Evolutionary conservation across 1,284 basidiomycete species (phyloP).

Genomic region (Ustilago bromivora): DNA sequence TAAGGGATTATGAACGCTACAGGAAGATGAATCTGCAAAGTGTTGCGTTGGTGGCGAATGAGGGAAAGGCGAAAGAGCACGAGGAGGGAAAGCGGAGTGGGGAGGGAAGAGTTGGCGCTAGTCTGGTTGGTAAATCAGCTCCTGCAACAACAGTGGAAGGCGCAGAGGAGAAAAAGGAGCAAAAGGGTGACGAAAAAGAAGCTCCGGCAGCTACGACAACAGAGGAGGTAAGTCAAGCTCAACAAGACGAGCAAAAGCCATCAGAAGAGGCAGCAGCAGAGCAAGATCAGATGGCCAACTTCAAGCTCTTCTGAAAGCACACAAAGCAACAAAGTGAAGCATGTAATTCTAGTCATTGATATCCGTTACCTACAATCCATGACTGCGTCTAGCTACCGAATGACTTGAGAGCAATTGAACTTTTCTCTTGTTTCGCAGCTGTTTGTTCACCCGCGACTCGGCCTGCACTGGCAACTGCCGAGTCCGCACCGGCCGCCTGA

Average conservation of each 20-base stretch:
- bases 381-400: conserved; percentile 36
- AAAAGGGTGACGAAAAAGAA: neutral
- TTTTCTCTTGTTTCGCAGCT: conserved; percentile 13
- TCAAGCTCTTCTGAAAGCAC: conserved; percentile 24
- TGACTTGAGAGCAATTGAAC: conserved; percentile 52
- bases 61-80: conserved; percentile 15
- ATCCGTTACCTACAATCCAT: neutral
- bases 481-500: neutral
- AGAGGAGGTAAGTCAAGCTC: neutral
- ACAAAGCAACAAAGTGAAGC: neutral
- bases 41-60: conserved; percentile 40
- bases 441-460: neutral
- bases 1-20: conserved; percentile 48
- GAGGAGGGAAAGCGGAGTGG: neutral
- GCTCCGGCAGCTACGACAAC: too few relatives aligned
- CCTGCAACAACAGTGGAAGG: neutral
- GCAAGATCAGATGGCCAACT: conserved; percentile 27
- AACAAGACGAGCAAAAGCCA: neutral
- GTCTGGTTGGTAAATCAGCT: conserved; percentile 15
- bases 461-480: neutral
- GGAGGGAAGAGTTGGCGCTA: conserved; percentile 24
- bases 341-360: neutral
- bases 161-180: neutral
- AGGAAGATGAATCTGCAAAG: conserved; percentile 58
- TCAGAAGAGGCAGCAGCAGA: conserved; percentile 3